Evolutionary conservation across 176 grass and related monocot genomes (phyloP).

Genomic region (Saccharum spontaneum): DNA sequence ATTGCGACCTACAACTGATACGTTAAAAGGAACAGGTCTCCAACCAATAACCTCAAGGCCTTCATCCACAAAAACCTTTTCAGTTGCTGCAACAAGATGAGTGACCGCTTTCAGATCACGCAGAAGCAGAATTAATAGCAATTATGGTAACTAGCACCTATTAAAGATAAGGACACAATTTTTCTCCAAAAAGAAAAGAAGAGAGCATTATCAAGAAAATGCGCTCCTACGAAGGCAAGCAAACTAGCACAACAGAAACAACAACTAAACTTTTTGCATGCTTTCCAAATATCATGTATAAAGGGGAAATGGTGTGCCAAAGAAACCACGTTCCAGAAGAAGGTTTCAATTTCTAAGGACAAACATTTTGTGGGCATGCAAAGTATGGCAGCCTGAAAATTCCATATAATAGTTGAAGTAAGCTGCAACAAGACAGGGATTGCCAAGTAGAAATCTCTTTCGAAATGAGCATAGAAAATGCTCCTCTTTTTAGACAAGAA

Average conservation of each 20-base stretch:
- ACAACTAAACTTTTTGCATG: background rate
- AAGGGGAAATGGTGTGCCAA: background rate
- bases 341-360: background rate
- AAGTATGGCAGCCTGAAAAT: conserved; percentile 15
- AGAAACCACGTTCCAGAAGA: conserved; percentile 17
- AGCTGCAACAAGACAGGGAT: conserved; percentile 11
- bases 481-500: conserved; percentile 20
- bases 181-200: background rate
- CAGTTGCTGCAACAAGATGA: conserved; percentile 65
- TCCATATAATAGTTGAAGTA: conserved; percentile 8
- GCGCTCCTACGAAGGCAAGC: background rate
- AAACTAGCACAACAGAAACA: conserved; percentile 18
- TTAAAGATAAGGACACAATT: background rate
- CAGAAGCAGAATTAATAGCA: conserved; percentile 18
- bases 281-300: background rate
- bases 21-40: conserved; percentile 85
- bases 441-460: conserved; percentile 21
- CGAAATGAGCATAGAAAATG: conserved; percentile 5
- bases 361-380: conserved; percentile 7
- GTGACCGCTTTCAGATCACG: conserved; percentile 33
- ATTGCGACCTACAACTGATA: conserved; percentile 75
- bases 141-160: background rate
- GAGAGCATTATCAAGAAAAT: background rate
- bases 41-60: conserved; percentile 95
- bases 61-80: conserved; percentile 80